A percentile compares a stretch with the other conserved stretches of the same genome.
phyloP scores from a whole-genome alignment of 139 green algal genomes.

The Limnomonas spitsbergensis region DNA sequence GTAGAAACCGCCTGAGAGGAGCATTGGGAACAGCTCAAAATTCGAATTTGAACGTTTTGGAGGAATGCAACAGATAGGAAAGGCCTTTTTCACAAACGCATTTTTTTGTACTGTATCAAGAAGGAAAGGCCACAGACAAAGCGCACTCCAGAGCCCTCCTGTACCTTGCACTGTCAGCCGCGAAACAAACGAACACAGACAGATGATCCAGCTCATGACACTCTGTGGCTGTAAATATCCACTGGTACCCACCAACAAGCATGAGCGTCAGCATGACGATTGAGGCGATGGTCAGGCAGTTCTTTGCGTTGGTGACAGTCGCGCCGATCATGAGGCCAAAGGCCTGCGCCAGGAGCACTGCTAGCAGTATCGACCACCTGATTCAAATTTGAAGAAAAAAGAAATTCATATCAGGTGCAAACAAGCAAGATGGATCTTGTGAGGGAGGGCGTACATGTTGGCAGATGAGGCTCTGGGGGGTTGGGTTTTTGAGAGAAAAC shows the following conservation, averaged over 20 bases:
- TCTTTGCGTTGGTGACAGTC: conserved; percentile 61
- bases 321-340: conserved; percentile 71
- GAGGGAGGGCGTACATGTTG: too few species aligned
- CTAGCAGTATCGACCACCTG: conserved; percentile 42
- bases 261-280: conserved; percentile 67
- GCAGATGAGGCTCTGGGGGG: too few species aligned
- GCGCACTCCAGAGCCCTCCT: too few species aligned
- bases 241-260: conserved; percentile 34
- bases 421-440: too few species aligned
- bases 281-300: conserved; percentile 47
- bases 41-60: background rate
- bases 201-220: too few species aligned
- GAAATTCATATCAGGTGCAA: conserved; percentile 15
- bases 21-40: conserved; percentile 49
- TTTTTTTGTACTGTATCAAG: background rate
- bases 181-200: too few species aligned
- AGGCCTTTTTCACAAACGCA: background rate
- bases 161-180: too few species aligned
- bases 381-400: conserved; percentile 66
- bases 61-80: background rate
- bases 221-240: too few species aligned
- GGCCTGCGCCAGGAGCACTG: conserved; percentile 59
- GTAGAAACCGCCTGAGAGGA: conserved; percentile 47
- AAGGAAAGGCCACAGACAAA: too few species aligned
- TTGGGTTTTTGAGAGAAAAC: too few species aligned